Conservation (phyloP, 23 red algal genomes). For the Cyanidiococcus yangmingshanensis region DNA sequence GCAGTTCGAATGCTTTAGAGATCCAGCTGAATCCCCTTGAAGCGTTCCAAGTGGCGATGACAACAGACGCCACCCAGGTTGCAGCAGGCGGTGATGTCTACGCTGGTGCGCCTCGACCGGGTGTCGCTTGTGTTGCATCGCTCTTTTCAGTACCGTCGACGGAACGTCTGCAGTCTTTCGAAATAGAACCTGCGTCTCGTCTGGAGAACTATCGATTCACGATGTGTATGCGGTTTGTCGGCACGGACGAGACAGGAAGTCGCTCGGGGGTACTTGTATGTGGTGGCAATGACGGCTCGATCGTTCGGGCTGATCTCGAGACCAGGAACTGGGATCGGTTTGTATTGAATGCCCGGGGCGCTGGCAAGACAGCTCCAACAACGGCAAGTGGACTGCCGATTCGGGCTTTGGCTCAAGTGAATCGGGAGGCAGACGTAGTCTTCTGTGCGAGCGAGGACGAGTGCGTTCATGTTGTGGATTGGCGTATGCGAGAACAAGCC, state of each 20-base stretch:
- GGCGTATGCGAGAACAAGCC: background rate
- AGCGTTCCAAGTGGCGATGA: slow-evolving; percentile 9
- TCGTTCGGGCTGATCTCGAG: background rate
- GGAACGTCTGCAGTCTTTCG: background rate
- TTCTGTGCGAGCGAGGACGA: slow-evolving; percentile 9
- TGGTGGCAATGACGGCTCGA: background rate
- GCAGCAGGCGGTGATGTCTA: background rate
- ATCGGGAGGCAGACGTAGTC: background rate
- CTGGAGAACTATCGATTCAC: background rate
- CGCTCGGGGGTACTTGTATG: background rate
- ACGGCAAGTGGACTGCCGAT: background rate
- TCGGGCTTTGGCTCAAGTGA: background rate
- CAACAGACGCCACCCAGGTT: background rate
- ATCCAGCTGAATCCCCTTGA: background rate
- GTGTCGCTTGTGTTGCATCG: background rate
- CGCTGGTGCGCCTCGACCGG: background rate
- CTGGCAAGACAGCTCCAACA: background rate
- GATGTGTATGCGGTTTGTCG: slow-evolving; percentile 2
- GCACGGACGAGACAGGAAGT: background rate
- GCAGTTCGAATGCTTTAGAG: background rate
- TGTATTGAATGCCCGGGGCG: background rate
- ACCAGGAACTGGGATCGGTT: background rate
- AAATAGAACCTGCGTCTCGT: background rate
- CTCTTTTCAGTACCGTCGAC: background rate
- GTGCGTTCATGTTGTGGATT: slow-evolving; percentile 16